These are phyloP conservation scores for Hypoxylon sp. DNA, from an alignment of 2,329 filamentous ascomycete genomes.

Conservation along the genomic window DNA sequence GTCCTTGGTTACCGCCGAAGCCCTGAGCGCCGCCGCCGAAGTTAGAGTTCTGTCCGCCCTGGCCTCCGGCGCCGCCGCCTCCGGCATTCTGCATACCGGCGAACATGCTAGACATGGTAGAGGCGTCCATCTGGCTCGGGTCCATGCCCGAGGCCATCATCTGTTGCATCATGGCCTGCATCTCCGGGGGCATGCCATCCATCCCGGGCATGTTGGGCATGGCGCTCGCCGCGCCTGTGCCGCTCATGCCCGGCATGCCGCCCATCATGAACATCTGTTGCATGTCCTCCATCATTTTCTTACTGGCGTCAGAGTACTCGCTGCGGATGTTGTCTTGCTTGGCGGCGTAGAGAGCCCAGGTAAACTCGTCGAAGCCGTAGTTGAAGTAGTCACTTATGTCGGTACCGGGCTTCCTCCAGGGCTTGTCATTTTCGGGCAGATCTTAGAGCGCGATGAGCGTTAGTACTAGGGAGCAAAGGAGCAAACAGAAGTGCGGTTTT, in stretches of 20 bases:
- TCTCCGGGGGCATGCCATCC: conserved; percentile 71
- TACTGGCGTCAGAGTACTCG: conserved; percentile 75
- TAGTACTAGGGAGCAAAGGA: conserved; percentile 8
- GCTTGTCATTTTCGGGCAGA: conserved; percentile 83
- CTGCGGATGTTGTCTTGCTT: conserved; percentile 83
- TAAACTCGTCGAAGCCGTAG: conserved; percentile 98
- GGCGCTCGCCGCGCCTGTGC: conserved; percentile 43
- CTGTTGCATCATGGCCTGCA: conserved; percentile 75
- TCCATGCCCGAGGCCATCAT: conserved; percentile 73
- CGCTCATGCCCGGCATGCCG: conserved; percentile 53
- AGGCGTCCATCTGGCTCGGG: conserved; percentile 70
- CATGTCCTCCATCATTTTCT: conserved; percentile 81
- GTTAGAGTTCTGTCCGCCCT: conserved; percentile 60
- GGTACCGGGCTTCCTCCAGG: conserved; percentile 92
- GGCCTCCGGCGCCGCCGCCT: conserved; percentile 50
- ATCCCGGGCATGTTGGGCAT: conserved; percentile 60
- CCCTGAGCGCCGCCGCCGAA: conserved; percentile 56
- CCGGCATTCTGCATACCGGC: conserved; percentile 61
- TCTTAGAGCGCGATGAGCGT: conserved; percentile 51
- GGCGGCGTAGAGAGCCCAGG: conserved; percentile 91
- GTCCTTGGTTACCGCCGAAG: conserved; percentile 62
- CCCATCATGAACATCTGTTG: conserved; percentile 73
- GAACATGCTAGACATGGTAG: conserved; percentile 66
- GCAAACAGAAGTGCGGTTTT: not conserved
- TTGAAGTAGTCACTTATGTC: conserved; percentile 99